Evolutionary conservation across 768 basidiomycete genomes (phyloP).

Genomic region (Tricholoma terreum): DNA sequence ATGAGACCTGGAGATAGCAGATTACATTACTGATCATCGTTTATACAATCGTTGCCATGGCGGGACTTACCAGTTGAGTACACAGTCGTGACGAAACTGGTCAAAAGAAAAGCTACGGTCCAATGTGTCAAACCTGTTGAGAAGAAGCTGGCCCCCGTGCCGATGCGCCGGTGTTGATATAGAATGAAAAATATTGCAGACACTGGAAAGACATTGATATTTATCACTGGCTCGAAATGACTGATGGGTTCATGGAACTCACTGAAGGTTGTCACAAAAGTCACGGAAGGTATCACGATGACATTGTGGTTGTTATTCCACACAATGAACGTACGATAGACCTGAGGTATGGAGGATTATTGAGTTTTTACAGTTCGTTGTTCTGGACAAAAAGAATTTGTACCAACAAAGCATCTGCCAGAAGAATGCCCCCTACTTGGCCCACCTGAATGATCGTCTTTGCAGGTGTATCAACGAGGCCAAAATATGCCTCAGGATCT

Average conservation of each 20-base stretch:
- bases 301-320: neutral
- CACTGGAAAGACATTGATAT: neutral
- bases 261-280: neutral
- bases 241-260: neutral
- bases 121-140: neutral
- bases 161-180: neutral
- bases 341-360: neutral
- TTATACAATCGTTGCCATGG: neutral
- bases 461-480: neutral
- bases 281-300: neutral
- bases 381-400: too few relatives aligned
- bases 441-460: neutral
- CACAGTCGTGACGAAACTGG: neutral
- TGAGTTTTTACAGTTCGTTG: too few relatives aligned
- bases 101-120: neutral
- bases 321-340: neutral
- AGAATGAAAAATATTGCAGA: neutral
- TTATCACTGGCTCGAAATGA: too few relatives aligned
- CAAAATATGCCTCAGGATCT: neutral
- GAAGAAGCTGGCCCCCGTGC: neutral
- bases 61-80: neutral
- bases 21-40: neutral
- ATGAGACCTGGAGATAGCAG: neutral
- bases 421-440: neutral
- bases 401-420: neutral